These are phyloP conservation scores for Carpinus fangiana DNA, from an alignment of 306 rosid genomes.

Conservation along the genomic window DNA sequence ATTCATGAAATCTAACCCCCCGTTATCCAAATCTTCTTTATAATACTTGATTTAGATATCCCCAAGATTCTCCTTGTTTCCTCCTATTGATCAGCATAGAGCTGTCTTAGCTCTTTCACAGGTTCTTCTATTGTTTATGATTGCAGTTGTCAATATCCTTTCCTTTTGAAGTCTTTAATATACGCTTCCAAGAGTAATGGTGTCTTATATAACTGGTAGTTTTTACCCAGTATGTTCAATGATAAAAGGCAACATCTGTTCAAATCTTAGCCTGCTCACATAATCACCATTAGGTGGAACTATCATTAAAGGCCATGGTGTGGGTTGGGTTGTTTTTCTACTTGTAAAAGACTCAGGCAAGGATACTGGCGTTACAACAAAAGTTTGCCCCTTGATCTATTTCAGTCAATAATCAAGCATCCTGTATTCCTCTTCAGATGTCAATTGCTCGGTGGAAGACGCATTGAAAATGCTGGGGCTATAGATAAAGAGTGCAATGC, in stretches of 20 bases:
- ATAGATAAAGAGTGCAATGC: background rate
- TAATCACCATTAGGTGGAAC: background rate
- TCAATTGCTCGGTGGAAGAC: background rate
- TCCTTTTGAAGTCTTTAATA: background rate
- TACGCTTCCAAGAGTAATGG: background rate
- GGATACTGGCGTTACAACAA: background rate
- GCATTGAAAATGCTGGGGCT: background rate
- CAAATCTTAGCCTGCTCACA: background rate
- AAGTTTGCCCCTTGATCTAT: background rate
- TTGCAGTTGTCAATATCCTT: background rate
- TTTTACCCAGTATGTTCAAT: background rate
- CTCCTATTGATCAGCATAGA: background rate
- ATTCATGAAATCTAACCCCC: background rate
- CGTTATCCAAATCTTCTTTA: background rate
- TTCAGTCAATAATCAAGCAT: slow-evolving; percentile 1
- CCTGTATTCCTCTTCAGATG: slow-evolving; percentile 1
- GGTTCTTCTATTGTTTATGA: background rate
- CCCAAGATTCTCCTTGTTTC: background rate
- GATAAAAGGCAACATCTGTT: background rate
- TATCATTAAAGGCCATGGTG: background rate
- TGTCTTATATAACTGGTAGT: background rate
- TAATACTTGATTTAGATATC: background rate
- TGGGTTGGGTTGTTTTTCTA: background rate
- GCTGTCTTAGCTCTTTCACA: background rate
- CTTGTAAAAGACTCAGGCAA: background rate